A percentile compares a stretch with the other conserved stretches of the same genome.
phyloP scores from a whole-genome alignment of 2,329 filamentous ascomycete species.

The Tolypocladium ovalisporum region DNA sequence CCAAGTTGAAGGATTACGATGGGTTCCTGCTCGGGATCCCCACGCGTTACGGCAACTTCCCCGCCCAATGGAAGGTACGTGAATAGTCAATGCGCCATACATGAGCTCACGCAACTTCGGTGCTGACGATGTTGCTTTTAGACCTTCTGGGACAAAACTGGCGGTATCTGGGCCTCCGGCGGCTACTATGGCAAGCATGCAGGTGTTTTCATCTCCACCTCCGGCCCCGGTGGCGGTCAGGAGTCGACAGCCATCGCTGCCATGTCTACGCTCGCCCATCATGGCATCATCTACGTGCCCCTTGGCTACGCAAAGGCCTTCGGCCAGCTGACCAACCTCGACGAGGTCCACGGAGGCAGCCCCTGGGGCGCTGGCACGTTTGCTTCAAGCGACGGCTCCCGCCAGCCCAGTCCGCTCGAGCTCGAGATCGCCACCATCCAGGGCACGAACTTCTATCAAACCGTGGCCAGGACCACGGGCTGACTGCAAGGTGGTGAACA shows the following conservation, averaged over 20 bases:
- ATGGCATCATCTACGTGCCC: constrained; percentile 94
- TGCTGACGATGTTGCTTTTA: constrained; percentile 6
- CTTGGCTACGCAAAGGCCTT: constrained; percentile 84
- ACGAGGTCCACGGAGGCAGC: constrained; percentile 74
- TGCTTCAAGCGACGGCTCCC: constrained; percentile 65
- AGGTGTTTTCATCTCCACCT: constrained; percentile 86
- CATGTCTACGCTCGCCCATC: constrained; percentile 81
- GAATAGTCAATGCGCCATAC: background rate
- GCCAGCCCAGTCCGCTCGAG: constrained; percentile 68
- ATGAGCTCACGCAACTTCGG: background rate
- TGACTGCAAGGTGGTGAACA: constrained; percentile 64
- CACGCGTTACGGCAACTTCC: constrained; percentile 95
- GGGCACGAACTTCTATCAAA: constrained; percentile 75
- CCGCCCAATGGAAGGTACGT: constrained; percentile 74
- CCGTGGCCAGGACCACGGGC: constrained; percentile 57
- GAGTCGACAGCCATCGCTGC: constrained; percentile 73
- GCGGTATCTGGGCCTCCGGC: constrained; percentile 70
- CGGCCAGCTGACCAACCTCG: constrained; percentile 54
- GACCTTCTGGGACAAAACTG: constrained; percentile 82
- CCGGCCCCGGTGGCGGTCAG: constrained; percentile 76
- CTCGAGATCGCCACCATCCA: constrained; percentile 70
- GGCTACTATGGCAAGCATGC: constrained; percentile 80
- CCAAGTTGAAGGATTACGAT: constrained; percentile 63
- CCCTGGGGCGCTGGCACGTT: constrained; percentile 95
- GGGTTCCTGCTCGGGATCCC: constrained; percentile 89